A percentile compares a stretch with the other conserved stretches of the same genome.
phyloP scores from a whole-genome alignment of 2,329 filamentous ascomycete species.

The Fusarium mundagurra region DNA sequence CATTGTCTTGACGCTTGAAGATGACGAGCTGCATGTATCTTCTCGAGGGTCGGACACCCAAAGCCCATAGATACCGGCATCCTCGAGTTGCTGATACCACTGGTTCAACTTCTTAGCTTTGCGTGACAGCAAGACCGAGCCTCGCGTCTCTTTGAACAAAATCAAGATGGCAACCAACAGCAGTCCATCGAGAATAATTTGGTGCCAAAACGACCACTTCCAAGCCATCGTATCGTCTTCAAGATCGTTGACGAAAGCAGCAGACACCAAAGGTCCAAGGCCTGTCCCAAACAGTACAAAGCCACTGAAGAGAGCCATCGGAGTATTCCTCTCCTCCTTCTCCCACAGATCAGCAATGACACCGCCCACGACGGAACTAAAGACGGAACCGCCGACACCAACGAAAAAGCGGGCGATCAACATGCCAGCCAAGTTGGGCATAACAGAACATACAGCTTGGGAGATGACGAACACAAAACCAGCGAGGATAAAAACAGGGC shows the following conservation, averaged over 20 bases:
- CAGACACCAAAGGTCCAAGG: constrained; percentile 76
- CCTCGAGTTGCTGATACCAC: constrained; percentile 81
- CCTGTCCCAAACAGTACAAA: constrained; percentile 82
- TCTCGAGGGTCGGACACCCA: constrained; percentile 45
- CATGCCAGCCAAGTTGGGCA: constrained; percentile 76
- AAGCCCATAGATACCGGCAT: constrained; percentile 65
- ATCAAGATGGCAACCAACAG: constrained; percentile 70
- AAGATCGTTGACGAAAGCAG: constrained; percentile 73
- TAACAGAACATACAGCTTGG: constrained; percentile 78
- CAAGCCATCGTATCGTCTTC: constrained; percentile 61
- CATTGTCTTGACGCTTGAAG: constrained; percentile 34
- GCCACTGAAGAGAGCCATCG: constrained; percentile 90
- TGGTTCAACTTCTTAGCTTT: constrained; percentile 79
- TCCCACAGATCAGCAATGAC: constrained; percentile 89
- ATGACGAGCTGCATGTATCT: constrained; percentile 28
- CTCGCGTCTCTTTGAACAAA: constrained; percentile 84
- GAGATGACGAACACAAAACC: constrained; percentile 77
- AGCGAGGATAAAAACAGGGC: constrained; percentile 81
- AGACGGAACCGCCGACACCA: constrained; percentile 80
- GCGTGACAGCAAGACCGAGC: constrained; percentile 78
- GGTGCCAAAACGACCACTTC: constrained; percentile 92
- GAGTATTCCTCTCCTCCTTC: constrained; percentile 81
- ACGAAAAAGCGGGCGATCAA: constrained; percentile 78
- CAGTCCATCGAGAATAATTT: constrained; percentile 74
- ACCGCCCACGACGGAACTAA: constrained; percentile 92